Evolutionary conservation across 73 alveolate species (phyloP), one percentile per base, ranked within the genome.

Genomic region (Paramecium bursaria): DNA sequence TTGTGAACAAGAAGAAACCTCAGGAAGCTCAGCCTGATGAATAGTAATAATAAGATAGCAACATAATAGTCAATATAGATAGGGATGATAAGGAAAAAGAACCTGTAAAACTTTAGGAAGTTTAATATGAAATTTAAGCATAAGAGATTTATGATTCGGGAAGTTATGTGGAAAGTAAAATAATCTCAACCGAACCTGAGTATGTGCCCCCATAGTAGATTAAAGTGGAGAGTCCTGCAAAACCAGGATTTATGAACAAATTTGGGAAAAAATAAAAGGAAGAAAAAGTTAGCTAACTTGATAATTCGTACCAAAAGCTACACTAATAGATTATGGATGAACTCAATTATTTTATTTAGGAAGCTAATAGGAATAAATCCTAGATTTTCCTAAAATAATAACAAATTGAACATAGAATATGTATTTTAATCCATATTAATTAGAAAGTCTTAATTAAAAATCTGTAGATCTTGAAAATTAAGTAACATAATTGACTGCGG

Each of bases 301-400:
- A 67, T 39, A 67, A 67, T 67, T 67, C 82, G 7, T 67, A 67
- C 44, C 42, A 25, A 14, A 67, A 67, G 27, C 19, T 39, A 67
- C 82, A 67, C 27, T 39, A 67, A 67, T 15, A 21, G 27, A 42
- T 67, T 9, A 67, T 67, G 82, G 82, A 67, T 4, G 82, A 67
- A 67, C 27, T 67, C 22, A 47, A 67, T 3, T 67, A 67, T 13
- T 67, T 67, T 47, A n/a, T 13, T 15, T 39, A 14, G 1, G 82
- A 67, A 15, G 82, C 14, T 1, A 67, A 67, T 39, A 4, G 21
- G 0, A 67, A 67, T 53, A 67, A 67, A 39, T 42, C 82, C 44
- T 33, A 67, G 27, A 67, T 67, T 7, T 67, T 31, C 22, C 27
- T 19, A 14, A 3, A 21, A 39, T 47, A 67, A 67, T 67, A 35